These are phyloP conservation scores for Spinacia oleracea DNA, from an alignment of 179 eudicot species.

Conservation along the genomic window DNA sequence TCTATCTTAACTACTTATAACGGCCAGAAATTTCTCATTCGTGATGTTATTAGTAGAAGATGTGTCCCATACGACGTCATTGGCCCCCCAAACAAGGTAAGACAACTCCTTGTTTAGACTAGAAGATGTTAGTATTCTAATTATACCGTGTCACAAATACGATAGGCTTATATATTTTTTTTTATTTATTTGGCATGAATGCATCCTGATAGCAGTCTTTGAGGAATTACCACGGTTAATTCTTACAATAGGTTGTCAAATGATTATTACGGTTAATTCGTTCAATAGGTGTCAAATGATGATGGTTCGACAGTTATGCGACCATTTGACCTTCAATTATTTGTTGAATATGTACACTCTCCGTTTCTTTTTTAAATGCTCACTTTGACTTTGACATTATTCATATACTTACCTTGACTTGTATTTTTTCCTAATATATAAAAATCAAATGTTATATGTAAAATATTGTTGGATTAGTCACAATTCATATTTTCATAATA, in stretches of 20 bases:
- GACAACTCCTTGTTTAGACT: background rate
- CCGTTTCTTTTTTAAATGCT: too few species aligned
- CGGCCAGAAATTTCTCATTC: slow-evolving; percentile 93
- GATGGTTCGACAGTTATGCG: background rate
- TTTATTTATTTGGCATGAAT: background rate
- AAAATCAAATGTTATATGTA: too few species aligned
- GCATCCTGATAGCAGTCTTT: background rate
- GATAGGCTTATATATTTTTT: background rate
- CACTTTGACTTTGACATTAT: too few species aligned
- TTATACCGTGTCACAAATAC: background rate
- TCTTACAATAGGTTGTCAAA: background rate
- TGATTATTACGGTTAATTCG: background rate
- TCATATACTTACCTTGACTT: too few species aligned
- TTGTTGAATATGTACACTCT: too few species aligned
- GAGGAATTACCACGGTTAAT: background rate
- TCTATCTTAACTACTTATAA: slow-evolving; percentile 95
- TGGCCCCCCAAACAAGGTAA: slow-evolving; percentile 90
- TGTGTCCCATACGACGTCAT: slow-evolving; percentile 77
- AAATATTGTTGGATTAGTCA: too few species aligned
- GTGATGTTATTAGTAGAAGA: slow-evolving; percentile 85
- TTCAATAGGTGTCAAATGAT: background rate
- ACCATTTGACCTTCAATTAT: background rate
- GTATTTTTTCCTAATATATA: too few species aligned
- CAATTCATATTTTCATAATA: too few species aligned
- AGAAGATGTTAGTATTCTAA: background rate